phyloP scores from a whole-genome alignment of 2,329 filamentous ascomycete genomes.

The Aspergillus quadrilineatus region DNA sequence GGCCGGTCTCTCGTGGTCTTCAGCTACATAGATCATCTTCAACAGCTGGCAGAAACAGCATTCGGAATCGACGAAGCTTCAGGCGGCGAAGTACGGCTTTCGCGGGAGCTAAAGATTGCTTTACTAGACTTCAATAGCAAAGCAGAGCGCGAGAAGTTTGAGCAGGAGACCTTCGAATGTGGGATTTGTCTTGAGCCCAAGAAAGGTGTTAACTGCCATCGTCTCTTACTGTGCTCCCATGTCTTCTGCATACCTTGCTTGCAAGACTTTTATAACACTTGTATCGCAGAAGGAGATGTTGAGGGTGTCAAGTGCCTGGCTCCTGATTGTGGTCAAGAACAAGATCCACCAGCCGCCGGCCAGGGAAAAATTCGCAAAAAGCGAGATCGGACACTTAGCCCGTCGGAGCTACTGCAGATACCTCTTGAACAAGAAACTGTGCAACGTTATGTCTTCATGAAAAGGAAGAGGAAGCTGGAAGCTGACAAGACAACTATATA shows the following conservation, averaged over 20 bases:
- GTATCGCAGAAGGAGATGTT: conserved; percentile 82
- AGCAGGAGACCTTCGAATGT: conserved; percentile 82
- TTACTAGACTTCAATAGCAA: conserved; percentile 77
- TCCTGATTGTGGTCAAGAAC: conserved; percentile 72
- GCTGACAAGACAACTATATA: conserved; percentile 89
- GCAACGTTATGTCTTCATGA: conserved; percentile 82
- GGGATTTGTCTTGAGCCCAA: conserved; percentile 89
- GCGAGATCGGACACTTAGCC: conserved; percentile 68
- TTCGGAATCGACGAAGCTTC: conserved; percentile 50
- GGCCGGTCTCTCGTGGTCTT: conserved; percentile 58
- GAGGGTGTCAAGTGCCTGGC: conserved; percentile 75
- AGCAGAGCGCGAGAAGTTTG: conserved; percentile 71
- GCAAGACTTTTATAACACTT: conserved; percentile 83
- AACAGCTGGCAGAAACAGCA: conserved; percentile 56
- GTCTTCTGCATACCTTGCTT: conserved; percentile 90
- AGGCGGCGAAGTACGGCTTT: conserved; percentile 47
- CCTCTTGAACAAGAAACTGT: conserved; percentile 70
- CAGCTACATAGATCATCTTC: conserved; percentile 60
- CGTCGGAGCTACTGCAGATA: conserved; percentile 79
- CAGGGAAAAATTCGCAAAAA: conserved; percentile 54
- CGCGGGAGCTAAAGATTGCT: conserved; percentile 60
- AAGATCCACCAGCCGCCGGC: conserved; percentile 28
- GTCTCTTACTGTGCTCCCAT: conserved; percentile 78
- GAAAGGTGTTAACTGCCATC: conserved; percentile 78
- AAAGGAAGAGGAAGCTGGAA: conserved; percentile 89